Evolutionary conservation across 2,329 filamentous ascomycete species (phyloP).

Genomic region (Fusarium lyarnte): DNA sequence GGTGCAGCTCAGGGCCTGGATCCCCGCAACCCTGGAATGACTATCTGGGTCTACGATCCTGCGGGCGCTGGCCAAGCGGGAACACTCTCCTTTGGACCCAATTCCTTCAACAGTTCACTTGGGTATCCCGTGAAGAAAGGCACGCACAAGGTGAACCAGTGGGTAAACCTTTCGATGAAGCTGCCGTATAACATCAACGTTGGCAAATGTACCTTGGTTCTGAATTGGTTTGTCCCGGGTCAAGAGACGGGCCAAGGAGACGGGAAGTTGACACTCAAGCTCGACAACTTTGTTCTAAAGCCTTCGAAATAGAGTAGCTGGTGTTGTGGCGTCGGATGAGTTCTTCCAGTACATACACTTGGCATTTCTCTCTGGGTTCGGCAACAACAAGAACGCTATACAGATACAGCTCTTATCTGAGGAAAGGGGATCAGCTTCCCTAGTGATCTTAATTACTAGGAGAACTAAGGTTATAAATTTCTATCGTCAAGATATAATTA

Average conservation of each 20-base stretch:
- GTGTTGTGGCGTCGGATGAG: rapidly evolving
- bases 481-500: neutral
- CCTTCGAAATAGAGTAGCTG: neutral
- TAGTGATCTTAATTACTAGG: neutral
- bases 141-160: neutral
- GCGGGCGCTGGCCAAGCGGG: neutral
- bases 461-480: neutral
- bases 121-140: neutral
- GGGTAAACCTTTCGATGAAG: neutral
- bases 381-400: neutral
- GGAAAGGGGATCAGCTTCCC: neutral
- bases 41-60: neutral
- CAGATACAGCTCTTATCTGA: neutral
- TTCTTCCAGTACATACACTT: rapidly evolving
- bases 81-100: neutral
- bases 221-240: neutral
- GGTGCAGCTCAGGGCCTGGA: neutral
- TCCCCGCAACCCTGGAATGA: neutral
- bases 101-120: neutral
- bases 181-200: neutral
- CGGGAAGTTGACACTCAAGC: neutral
- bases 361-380: rapidly evolving
- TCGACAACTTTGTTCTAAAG: neutral
- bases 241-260: neutral
- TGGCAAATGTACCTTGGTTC: neutral